Conservation (phyloP, 176 grass and related monocot species). For the Themeda triandra region DNA sequence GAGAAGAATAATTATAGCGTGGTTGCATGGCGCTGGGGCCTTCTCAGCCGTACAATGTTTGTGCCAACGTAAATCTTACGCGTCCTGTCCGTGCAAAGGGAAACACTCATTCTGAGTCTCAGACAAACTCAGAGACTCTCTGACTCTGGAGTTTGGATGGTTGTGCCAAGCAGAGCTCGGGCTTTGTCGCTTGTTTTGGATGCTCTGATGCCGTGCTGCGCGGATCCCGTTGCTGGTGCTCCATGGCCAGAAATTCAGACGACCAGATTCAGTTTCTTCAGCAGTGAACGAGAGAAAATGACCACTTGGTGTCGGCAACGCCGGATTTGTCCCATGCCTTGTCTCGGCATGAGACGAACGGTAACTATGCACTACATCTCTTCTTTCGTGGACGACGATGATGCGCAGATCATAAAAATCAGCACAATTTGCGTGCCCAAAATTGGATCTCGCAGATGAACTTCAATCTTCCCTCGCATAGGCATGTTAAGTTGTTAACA, state of each 20-base stretch:
- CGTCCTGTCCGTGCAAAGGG: neutral
- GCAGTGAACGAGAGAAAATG: neutral
- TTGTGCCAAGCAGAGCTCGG: neutral
- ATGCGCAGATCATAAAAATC: neutral
- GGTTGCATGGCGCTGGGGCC: neutral
- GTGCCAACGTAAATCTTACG: neutral
- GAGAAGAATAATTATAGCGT: neutral
- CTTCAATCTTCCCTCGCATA: neutral
- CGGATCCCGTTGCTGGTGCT: neutral
- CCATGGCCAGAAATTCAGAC: neutral
- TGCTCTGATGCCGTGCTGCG: too few relatives aligned
- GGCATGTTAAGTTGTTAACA: neutral
- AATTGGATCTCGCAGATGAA: neutral
- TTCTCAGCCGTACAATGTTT: neutral
- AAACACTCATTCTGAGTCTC: neutral
- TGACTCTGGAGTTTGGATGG: neutral
- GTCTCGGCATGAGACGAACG: neutral
- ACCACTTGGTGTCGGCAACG: neutral
- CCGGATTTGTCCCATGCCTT: neutral
- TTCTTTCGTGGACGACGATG: neutral
- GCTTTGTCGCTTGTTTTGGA: neutral
- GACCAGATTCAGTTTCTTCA: neutral
- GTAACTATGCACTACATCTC: neutral
- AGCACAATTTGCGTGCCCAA: neutral
- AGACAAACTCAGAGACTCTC: neutral